Evolutionary conservation across 148 eudicot genomes (phyloP), one percentile per base, ranked within the genome.

Genomic region (Camellia japonica): DNA sequence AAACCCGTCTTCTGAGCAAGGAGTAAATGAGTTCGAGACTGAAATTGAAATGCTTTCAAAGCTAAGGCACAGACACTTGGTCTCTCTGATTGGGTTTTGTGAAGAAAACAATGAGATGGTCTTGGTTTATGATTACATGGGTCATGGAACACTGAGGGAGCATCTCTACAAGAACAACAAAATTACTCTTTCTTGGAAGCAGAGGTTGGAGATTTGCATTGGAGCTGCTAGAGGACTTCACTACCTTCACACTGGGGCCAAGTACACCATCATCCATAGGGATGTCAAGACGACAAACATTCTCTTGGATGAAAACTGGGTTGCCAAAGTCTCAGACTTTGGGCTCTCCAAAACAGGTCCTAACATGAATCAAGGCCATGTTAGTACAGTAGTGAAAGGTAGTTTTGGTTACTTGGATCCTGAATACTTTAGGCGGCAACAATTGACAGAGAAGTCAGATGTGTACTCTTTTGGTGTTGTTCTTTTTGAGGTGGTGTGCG

Each of bases 381-480:
- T 88, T 4, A 86, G 87, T 59, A 85, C 87, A 0, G 91, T 86
- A 13, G 87, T 88, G 74, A 87, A 87, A 64, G 89, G 89, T 15
- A 84, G 90, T 51, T 88, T 88, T 51, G 88, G 90, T 43, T 88
- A 88, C 78, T 60, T 88, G 73, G 90, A 88, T 73, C 90, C 90
- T 0, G 90, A 88, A 63, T 88, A 86, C 20, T 86, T 88, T 81
- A 80, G 87, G 41, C 82, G 88, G 61, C 88, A 84, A 79, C 85
- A 86, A 14, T 70, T 86, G 74, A 88, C 90, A 9, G 88, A 88
- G 70, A 88, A 88, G 68, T 86, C 90, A 0, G 90, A 88, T 59
- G 90, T 88, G 10, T 88, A 88, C 71, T 88, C 90, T 42, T 88
- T 86, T 43, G 90, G 90, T 42, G 87, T 88, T n/a, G 90, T 88